These are phyloP conservation scores for Austroboletus niveus DNA, from an alignment of 1,284 basidiomycete genomes.

Conservation along the genomic window DNA sequence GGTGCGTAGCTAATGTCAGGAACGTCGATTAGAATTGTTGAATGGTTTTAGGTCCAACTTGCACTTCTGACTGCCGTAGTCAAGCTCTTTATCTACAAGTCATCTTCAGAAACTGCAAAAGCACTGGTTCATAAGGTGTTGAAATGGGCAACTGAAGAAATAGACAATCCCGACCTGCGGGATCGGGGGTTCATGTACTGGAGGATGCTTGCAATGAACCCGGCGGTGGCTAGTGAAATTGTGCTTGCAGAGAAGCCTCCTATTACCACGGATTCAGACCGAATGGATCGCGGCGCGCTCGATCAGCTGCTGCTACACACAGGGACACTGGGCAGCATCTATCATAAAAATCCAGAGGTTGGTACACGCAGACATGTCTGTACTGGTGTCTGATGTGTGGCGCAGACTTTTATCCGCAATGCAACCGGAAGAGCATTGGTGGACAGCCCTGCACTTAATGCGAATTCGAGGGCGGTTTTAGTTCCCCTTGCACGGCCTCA, in stretches of 20 bases:
- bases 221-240: constrained; percentile 84
- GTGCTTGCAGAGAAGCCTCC: constrained; percentile 94
- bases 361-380: constrained; percentile 17
- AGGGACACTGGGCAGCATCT: constrained; percentile 81
- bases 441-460: constrained; percentile 78
- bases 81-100: constrained; percentile 95
- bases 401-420: constrained; percentile 80
- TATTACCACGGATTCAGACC: constrained; percentile 96
- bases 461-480: constrained; percentile 69
- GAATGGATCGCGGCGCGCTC: constrained; percentile 93
- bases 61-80: constrained; percentile 94
- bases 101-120: constrained; percentile 81
- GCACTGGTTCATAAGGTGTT: constrained; percentile 93
- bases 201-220: constrained; percentile 94
- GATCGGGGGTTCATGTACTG: constrained; percentile 99
- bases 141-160: constrained; percentile 96
- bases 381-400: constrained; percentile 12
- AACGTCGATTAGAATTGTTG: not conserved
- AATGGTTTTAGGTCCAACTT: constrained; percentile 77
- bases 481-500: constrained; percentile 55
- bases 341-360: constrained; percentile 88
- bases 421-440: constrained; percentile 69
- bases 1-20: constrained; percentile 42
- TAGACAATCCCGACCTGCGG: constrained; percentile 95
- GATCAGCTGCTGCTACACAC: constrained; percentile 86